phyloP scores from a whole-genome alignment of 805 yeast genomes.

The Pichia paraexigua region DNA sequence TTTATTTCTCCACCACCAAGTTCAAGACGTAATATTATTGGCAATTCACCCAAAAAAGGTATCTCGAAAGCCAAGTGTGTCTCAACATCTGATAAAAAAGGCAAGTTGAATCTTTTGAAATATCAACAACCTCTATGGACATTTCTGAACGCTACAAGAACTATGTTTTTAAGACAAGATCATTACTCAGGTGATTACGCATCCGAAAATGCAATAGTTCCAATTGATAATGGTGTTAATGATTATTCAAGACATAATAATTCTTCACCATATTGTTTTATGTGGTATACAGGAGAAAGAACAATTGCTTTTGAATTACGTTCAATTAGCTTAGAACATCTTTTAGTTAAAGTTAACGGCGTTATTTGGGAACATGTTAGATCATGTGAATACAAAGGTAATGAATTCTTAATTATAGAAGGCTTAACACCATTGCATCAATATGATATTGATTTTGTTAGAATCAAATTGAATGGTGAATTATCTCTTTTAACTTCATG shows the following conservation, averaged over 20 bases:
- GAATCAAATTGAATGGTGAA: conserved; percentile 26
- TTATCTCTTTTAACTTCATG: conserved; percentile 24
- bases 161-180: conserved; percentile 40
- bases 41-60: neutral
- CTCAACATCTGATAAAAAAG: conserved; percentile 16
- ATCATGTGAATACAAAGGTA: conserved; percentile 38
- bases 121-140: conserved; percentile 47
- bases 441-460: conserved; percentile 46
- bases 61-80: neutral
- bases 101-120: conserved; percentile 14
- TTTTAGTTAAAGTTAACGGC: conserved; percentile 51
- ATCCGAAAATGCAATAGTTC: conserved; percentile 31
- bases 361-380: conserved; percentile 62
- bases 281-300: conserved; percentile 45
- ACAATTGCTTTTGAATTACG: conserved; percentile 43
- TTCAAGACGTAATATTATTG: neutral
- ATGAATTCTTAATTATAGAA: conserved; percentile 48
- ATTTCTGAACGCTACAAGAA: conserved; percentile 40
- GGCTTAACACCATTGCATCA: conserved; percentile 60
- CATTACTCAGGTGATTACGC: conserved; percentile 35
- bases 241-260: conserved; percentile 14
- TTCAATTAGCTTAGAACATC: conserved; percentile 34
- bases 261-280: conserved; percentile 29
- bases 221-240: conserved; percentile 24
- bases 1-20: neutral